Evolutionary conservation across 495 filamentous ascomycete genomes (phyloP).

Genomic region (Podospora pseudopauciseta): DNA sequence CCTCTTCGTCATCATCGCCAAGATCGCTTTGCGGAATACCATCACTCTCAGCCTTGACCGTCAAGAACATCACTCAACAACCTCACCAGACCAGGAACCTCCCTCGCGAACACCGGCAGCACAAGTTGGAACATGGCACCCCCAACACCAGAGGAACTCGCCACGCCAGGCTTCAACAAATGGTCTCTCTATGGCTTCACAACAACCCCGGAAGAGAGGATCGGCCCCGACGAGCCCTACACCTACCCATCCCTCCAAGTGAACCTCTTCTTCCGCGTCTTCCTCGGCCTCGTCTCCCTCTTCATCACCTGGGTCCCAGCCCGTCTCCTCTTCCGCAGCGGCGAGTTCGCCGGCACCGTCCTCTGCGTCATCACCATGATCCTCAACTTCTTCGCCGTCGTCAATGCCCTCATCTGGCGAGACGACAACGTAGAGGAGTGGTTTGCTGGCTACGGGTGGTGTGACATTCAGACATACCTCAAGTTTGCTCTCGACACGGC

Average conservation of each 20-base stretch:
- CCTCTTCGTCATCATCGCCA: neutral
- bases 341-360: constrained; percentile 58
- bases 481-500: constrained; percentile 50
- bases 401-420: constrained; percentile 82
- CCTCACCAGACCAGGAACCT: neutral
- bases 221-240: constrained; percentile 27
- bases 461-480: constrained; percentile 77
- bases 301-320: constrained; percentile 55
- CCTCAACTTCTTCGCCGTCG: constrained; percentile 62
- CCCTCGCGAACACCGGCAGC: neutral
- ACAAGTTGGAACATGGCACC: neutral
- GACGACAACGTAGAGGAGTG: constrained; percentile 61
- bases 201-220: constrained; percentile 25
- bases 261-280: constrained; percentile 42
- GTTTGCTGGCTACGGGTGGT: constrained; percentile 73
- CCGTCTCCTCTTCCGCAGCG: constrained; percentile 53
- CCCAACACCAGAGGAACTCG: neutral
- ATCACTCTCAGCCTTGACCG: too few species aligned
- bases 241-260: constrained; percentile 31
- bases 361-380: constrained; percentile 63
- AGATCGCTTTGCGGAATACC: neutral
- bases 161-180: neutral
- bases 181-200: constrained; percentile 19
- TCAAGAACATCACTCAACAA: neutral
- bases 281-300: constrained; percentile 56